Conservation (phyloP, 2,329 filamentous ascomycete species). For the Aureobasidium lini region DNA sequence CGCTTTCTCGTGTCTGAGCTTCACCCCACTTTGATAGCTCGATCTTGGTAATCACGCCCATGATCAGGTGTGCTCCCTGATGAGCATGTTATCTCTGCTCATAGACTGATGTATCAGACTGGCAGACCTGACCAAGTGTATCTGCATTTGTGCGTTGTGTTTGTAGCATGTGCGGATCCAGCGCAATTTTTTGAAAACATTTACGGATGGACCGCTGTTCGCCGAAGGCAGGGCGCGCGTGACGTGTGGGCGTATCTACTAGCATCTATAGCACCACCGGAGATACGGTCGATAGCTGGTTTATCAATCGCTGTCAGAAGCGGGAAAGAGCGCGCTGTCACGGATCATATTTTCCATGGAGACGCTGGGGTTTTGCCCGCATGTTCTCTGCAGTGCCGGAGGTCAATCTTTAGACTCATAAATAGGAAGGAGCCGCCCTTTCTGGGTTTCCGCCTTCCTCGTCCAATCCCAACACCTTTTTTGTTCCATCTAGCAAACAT, state of each 20-base stretch:
- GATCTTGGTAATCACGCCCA: not conserved
- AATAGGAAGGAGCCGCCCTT: not conserved
- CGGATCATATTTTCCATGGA: not conserved
- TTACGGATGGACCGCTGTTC: not conserved
- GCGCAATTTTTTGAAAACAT: no score
- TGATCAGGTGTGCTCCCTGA: not conserved
- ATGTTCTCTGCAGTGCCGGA: not conserved
- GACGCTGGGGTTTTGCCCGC: constrained; percentile 3
- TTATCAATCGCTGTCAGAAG: not conserved
- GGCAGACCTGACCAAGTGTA: no score
- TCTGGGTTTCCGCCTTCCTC: not conserved
- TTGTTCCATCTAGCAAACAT: not conserved
- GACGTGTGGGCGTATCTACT: not conserved
- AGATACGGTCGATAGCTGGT: constrained; percentile 2
- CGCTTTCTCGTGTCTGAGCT: not conserved
- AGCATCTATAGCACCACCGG: not conserved
- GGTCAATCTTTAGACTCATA: not conserved
- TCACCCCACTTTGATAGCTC: not conserved
- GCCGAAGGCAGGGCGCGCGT: not conserved
- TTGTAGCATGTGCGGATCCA: no score
- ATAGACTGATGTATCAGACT: no score
- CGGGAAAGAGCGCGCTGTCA: not conserved
- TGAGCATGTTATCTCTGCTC: no score
- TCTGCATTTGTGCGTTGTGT: no score
- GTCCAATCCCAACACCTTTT: not conserved